These are phyloP conservation scores for Tulasnella sp. DNA, from an alignment of 768 basidiomycete species.

Conservation along the genomic window DNA sequence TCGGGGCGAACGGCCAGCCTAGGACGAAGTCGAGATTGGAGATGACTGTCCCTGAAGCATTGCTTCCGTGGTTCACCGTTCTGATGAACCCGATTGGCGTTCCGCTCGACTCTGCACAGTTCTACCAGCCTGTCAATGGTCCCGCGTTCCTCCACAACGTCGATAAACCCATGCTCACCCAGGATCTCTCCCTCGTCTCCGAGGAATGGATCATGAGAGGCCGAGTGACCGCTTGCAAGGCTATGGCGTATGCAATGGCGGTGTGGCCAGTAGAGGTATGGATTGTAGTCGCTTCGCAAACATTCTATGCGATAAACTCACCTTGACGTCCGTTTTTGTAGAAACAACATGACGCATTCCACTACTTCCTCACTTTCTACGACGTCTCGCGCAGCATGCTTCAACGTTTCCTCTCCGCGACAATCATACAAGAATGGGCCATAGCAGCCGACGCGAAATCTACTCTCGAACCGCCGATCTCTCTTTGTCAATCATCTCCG, in stretches of 20 bases:
- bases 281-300: background rate
- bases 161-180: slow-evolving; percentile 88
- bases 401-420: slow-evolving; percentile 75
- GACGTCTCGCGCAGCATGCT: slow-evolving; percentile 82
- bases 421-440: slow-evolving; percentile 90
- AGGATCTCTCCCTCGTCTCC: slow-evolving; percentile 76
- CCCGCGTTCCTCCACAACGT: slow-evolving; percentile 62
- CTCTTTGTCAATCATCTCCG: slow-evolving; percentile 42
- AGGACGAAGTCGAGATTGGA: background rate
- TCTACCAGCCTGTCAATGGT: slow-evolving; percentile 54
- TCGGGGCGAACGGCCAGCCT: background rate
- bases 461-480: background rate
- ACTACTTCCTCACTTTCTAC: slow-evolving; percentile 66
- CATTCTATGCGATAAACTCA: background rate
- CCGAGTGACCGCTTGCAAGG: slow-evolving; percentile 63
- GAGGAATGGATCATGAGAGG: slow-evolving; percentile 68
- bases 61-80: slow-evolving; percentile 62
- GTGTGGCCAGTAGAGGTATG: slow-evolving; percentile 56
- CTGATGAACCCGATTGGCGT: slow-evolving; percentile 85
- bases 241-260: slow-evolving; percentile 57
- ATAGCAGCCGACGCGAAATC: slow-evolving; percentile 29
- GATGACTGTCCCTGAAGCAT: background rate
- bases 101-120: slow-evolving; percentile 54
- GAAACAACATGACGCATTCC: slow-evolving; percentile 49
- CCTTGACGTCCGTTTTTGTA: slow-evolving; percentile 17